These are phyloP conservation scores for Danielia oregonensis DNA, from an alignment of 805 yeast genomes.

Conservation along the genomic window DNA sequence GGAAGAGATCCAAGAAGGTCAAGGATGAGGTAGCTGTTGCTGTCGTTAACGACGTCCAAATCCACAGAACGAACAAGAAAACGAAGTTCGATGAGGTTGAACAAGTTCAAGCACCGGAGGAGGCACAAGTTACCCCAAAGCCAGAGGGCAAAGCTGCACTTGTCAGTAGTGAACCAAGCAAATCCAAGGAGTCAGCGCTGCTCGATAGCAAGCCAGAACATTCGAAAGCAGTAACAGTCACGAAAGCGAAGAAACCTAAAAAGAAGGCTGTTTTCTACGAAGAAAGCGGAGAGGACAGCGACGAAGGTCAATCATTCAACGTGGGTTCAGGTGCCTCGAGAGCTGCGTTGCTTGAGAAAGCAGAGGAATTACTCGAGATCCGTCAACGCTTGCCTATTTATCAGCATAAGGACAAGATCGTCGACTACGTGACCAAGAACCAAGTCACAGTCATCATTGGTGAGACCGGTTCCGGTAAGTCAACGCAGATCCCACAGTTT, in stretches of 20 bases:
- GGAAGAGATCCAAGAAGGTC: conserved; percentile 19
- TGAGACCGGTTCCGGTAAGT: conserved; percentile 97
- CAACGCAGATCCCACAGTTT: conserved; percentile 95
- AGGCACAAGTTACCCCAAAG: neutral
- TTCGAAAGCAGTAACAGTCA: no score
- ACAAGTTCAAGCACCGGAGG: conserved; percentile 2
- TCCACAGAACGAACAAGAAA: conserved; percentile 21
- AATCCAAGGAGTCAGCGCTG: neutral
- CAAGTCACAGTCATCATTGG: conserved; percentile 84
- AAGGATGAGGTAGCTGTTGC: conserved; percentile 2
- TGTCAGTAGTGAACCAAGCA: neutral
- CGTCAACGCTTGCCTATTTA: conserved; percentile 72
- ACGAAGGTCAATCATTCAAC: conserved; percentile 12
- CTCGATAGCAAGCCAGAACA: neutral
- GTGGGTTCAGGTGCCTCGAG: conserved; percentile 5
- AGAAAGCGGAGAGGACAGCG: conserved; percentile 31
- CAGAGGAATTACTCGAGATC: conserved; percentile 43
- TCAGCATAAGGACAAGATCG: conserved; percentile 61
- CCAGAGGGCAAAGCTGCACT: conserved; percentile 6
- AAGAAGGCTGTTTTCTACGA: conserved; percentile 30
- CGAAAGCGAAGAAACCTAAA: conserved; percentile 4
- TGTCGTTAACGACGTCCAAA: conserved; percentile 11
- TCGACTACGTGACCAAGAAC: conserved; percentile 49
- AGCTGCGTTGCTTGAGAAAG: conserved; percentile 36
- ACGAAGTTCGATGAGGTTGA: conserved; percentile 19